Percentiles rank a stretch among this genome's conserved stretches.
Conservation (phyloP, 129 eudicot genomes). For the Escallonia rubra region DNA sequence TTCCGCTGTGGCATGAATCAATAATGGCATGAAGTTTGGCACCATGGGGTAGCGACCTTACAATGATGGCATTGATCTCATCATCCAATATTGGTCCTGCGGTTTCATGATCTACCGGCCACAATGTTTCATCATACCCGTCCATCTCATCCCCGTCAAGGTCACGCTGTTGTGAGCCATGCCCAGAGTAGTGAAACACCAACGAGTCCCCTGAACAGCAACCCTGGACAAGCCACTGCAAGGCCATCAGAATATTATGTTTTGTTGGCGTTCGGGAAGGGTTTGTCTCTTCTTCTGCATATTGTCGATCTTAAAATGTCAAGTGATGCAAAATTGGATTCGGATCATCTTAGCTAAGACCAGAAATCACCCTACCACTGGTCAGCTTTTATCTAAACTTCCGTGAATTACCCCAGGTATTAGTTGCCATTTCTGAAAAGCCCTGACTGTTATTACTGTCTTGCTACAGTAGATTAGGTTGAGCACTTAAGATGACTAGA, state of each 20-base stretch:
- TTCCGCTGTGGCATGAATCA: constrained; percentile 73
- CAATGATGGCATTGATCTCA: constrained; percentile 54
- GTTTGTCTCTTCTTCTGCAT: constrained; percentile 42
- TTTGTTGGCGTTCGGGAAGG: constrained; percentile 36
- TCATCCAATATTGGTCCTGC: constrained; percentile 62
- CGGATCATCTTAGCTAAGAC: no score
- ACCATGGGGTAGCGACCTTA: constrained; percentile 54
- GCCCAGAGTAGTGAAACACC: constrained; percentile 64
- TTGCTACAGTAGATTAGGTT: no score
- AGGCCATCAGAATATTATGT: constrained; percentile 40
- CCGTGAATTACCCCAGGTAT: no score
- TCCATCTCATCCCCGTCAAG: constrained; percentile 50
- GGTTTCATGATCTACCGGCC: constrained; percentile 51
- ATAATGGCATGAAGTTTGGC: constrained; percentile 67
- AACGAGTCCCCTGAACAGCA: constrained; percentile 66
- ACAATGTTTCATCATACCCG: constrained; percentile 57
- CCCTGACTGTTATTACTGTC: no score
- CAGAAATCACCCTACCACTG: no score
- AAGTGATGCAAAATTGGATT: no score
- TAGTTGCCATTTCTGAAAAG: no score
- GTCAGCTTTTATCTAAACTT: no score
- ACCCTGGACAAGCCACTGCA: constrained; percentile 51
- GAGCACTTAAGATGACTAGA: no score
- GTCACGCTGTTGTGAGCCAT: constrained; percentile 48
- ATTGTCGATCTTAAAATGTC: neutral